Evolutionary conservation across 1,139 yeast species (phyloP).

Genomic region (Eremothecium sinecaudum): DNA sequence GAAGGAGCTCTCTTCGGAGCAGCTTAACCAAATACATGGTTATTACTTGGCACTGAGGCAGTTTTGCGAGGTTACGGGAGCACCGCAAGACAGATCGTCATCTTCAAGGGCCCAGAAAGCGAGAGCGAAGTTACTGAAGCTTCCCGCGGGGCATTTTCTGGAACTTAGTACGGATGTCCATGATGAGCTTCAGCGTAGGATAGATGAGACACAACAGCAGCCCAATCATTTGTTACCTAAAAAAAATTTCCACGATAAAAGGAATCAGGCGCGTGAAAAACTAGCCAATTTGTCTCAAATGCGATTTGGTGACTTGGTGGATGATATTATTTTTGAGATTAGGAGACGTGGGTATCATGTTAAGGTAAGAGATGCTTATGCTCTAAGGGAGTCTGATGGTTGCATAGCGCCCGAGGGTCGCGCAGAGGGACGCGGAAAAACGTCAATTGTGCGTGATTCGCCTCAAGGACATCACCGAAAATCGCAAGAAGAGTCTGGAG

Average conservation of each 20-base stretch:
- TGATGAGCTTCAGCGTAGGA: constrained; percentile 77
- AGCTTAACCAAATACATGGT: constrained; percentile 10
- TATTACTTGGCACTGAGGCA: constrained; percentile 17
- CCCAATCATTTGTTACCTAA: constrained; percentile 61
- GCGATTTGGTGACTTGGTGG: constrained; percentile 80
- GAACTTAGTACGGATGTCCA: constrained; percentile 90
- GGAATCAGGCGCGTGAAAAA: constrained; percentile 93
- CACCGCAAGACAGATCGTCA: constrained; percentile 24
- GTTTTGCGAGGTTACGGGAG: constrained; percentile 19
- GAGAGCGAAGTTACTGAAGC: constrained; percentile 70
- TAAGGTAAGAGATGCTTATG: constrained; percentile 5
- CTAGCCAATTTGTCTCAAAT: constrained; percentile 74
- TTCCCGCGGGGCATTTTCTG: constrained; percentile 74
- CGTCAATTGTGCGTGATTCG: background rate
- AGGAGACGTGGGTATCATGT: constrained; percentile 56
- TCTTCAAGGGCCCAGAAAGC: constrained; percentile 66
- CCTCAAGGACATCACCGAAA: background rate
- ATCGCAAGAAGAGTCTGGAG: background rate
- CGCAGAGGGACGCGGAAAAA: background rate
- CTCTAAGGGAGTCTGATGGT: background rate
- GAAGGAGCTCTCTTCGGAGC: constrained; percentile 5
- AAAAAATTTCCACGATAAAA: constrained; percentile 76
- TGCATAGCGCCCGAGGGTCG: background rate
- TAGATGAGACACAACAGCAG: constrained; percentile 41
- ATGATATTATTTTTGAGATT: constrained; percentile 81